Conservation (phyloP, 805 yeast species). For the Zygosaccharomyces pseudorouxii region DNA sequence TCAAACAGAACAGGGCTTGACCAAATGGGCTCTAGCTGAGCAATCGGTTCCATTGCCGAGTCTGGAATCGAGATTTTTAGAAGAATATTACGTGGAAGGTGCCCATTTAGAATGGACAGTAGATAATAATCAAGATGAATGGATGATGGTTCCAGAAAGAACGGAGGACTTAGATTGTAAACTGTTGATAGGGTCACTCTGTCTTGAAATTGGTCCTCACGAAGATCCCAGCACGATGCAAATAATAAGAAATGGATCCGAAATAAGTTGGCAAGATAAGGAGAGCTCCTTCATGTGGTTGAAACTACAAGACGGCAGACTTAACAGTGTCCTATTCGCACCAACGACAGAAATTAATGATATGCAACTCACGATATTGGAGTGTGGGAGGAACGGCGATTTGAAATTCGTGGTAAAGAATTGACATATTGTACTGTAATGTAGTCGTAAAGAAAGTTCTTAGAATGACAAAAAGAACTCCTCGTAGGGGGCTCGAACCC, state of each 20-base stretch:
- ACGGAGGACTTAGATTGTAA: slow-evolving; percentile 2
- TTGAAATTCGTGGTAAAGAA: background rate
- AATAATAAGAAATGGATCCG: background rate
- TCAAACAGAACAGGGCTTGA: slow-evolving; percentile 15
- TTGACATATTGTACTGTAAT: background rate
- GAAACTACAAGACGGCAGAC: background rate
- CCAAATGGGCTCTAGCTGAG: slow-evolving; percentile 5
- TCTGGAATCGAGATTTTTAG: slow-evolving; percentile 24
- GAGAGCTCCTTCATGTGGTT: slow-evolving; percentile 7
- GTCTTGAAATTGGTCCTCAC: slow-evolving; percentile 1
- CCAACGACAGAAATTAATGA: background rate
- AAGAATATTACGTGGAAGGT: slow-evolving; percentile 13
- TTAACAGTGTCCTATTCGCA: slow-evolving; percentile 2
- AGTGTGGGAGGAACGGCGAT: background rate
- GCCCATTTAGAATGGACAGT: slow-evolving; percentile 19
- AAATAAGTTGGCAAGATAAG: background rate
- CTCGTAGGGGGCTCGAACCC: slow-evolving; percentile 51
- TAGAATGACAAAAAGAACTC: slow-evolving; percentile 38
- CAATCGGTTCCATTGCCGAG: slow-evolving; percentile 17
- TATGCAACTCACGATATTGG: background rate
- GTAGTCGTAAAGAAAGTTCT: slow-evolving; percentile 35
- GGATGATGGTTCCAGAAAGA: slow-evolving; percentile 27
- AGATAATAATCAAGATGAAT: slow-evolving; percentile 13
- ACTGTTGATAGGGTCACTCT: slow-evolving; percentile 4
- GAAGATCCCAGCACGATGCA: background rate